A percentile compares a stretch with the other conserved stretches of the same genome.
These are phyloP conservation scores for Lactarius indigo DNA, from an alignment of 768 basidiomycete genomes.

Conservation along the genomic window DNA sequence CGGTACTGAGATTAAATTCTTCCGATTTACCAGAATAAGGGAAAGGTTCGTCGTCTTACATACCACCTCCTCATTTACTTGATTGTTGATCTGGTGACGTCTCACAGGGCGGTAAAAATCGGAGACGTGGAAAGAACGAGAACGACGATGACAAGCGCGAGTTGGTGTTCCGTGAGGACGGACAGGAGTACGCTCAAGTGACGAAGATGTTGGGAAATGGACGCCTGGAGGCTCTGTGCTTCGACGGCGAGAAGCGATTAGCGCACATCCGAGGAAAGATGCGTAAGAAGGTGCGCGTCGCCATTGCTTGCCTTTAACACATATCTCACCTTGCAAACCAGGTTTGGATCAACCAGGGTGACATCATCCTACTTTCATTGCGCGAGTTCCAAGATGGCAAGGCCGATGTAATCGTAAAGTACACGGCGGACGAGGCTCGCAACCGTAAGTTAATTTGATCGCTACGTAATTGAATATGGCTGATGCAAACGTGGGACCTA, in stretches of 20 bases:
- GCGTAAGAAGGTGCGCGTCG: constrained; percentile 85
- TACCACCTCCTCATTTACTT: constrained; percentile 3
- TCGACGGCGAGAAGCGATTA: constrained; percentile 96
- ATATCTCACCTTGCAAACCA: constrained; percentile 32
- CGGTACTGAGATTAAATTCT: neutral
- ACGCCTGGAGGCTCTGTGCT: constrained; percentile 92
- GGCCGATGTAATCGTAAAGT: constrained; percentile 99
- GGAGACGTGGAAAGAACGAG: constrained; percentile 99
- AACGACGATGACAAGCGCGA: constrained; percentile 99
- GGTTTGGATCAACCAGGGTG: constrained; percentile 99
- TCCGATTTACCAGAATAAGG: constrained; percentile 53
- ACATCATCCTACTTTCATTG: constrained; percentile 92
- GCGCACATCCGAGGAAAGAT: constrained; percentile 99
- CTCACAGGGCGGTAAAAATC: constrained; percentile 93
- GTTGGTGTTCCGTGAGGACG: constrained; percentile 97
- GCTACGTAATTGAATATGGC: neutral
- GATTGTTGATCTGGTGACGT: constrained; percentile 11
- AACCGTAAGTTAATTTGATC: constrained; percentile 48
- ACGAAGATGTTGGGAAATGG: constrained; percentile 99
- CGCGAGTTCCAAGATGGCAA: constrained; percentile 99
- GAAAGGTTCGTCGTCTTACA: constrained; percentile 47
- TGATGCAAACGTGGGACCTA: constrained; percentile 3
- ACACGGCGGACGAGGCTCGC: constrained; percentile 93
- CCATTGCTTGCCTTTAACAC: neutral
- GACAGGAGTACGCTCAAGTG: constrained; percentile 98